These are phyloP conservation scores for Lenzites betulinus DNA, from an alignment of 768 basidiomycete species.

Conservation along the genomic window DNA sequence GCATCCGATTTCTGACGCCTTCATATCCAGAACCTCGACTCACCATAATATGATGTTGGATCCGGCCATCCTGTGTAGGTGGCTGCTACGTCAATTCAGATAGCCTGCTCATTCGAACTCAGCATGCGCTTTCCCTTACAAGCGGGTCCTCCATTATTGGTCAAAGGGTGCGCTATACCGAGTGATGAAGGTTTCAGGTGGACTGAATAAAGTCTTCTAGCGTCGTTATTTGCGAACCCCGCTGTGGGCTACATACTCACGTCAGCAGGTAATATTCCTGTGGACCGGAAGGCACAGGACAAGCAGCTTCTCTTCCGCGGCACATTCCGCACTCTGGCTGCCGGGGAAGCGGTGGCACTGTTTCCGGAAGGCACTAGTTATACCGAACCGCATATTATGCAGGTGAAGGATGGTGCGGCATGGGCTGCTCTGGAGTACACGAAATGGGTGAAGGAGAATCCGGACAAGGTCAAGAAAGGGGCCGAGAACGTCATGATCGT, in stretches of 20 bases:
- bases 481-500: conserved; percentile 63
- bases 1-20: not conserved
- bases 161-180: conserved; percentile 68
- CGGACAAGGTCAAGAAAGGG: conserved; percentile 38
- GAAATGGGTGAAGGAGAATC: conserved; percentile 69
- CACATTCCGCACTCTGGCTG: conserved; percentile 82
- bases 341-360: conserved; percentile 84
- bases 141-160: conserved; percentile 87
- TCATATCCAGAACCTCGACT: conserved; percentile 62
- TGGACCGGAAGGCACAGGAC: conserved; percentile 93
- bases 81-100: not conserved
- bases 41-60: conserved; percentile 98
- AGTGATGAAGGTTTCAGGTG: conserved; percentile 11
- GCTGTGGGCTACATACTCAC: conserved; percentile 70
- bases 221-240: conserved; percentile 81
- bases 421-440: conserved; percentile 95
- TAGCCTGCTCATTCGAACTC: conserved; percentile 11
- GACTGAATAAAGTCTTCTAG: conserved; percentile 35
- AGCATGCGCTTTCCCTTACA: conserved; percentile 81
- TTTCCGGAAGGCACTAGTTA: conserved; percentile 96
- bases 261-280: conserved; percentile 96
- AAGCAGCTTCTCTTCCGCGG: conserved; percentile 85
- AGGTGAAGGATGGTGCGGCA: conserved; percentile 90
- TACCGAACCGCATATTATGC: conserved; percentile 91
- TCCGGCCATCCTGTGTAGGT: conserved; percentile 78